Conservation (phyloP, 441 rosid species). For the Macaranga tanarius region DNA sequence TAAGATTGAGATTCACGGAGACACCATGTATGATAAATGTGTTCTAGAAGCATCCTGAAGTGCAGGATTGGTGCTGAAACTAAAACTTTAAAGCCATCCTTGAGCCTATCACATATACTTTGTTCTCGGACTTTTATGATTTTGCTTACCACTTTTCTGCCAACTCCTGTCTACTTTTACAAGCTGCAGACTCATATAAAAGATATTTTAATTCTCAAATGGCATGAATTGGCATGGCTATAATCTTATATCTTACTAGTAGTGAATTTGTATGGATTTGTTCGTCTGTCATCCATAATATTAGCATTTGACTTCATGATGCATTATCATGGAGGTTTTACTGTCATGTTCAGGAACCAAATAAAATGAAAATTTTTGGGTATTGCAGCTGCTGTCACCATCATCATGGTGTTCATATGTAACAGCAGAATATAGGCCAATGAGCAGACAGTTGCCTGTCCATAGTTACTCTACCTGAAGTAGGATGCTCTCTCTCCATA, state of each 20-base stretch:
- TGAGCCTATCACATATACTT: not conserved
- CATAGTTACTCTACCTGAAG: not conserved
- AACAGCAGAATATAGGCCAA: not conserved
- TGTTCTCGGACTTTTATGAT: not conserved
- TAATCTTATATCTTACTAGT: not conserved
- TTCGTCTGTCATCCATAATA: not conserved
- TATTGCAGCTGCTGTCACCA: not conserved
- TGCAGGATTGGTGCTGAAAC: not conserved
- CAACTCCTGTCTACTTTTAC: not conserved
- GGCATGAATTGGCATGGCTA: not conserved
- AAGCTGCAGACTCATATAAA: not conserved
- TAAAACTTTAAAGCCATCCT: not conserved
- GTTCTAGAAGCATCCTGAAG: not conserved
- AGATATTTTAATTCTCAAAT: not conserved
- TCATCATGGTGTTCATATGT: not conserved
- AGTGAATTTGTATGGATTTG: not conserved
- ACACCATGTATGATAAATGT: not conserved
- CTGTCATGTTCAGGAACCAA: not conserved
- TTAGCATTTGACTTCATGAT: not conserved
- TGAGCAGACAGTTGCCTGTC: not conserved
- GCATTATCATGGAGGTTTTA: not conserved
- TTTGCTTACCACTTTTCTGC: not conserved
- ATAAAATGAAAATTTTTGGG: not conserved
- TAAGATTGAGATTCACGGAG: not conserved
- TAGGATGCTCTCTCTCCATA: not conserved